Conservation (phyloP, 2,329 filamentous ascomycete species). For the Xylaria sp. region DNA sequence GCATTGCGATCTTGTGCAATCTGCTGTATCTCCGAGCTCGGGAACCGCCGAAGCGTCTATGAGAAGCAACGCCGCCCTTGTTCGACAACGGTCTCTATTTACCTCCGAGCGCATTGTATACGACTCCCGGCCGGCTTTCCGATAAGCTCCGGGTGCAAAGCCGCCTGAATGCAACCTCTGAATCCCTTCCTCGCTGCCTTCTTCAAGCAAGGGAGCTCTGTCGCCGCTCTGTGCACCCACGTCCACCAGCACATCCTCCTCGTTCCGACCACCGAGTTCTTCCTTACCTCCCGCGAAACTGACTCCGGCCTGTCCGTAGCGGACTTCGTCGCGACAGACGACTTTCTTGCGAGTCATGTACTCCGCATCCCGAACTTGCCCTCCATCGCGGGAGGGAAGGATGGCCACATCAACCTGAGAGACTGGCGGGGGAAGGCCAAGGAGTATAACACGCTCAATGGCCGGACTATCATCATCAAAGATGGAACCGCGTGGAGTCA, state of each 20-base stretch:
- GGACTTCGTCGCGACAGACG: constrained; percentile 82
- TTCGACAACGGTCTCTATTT: neutral
- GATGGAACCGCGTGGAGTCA: constrained; percentile 91
- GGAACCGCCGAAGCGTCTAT: neutral
- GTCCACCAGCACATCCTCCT: constrained; percentile 89
- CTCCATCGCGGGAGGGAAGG: constrained; percentile 49
- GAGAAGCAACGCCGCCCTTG: constrained; percentile 3
- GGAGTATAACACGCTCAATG: constrained; percentile 89
- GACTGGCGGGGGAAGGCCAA: constrained; percentile 90
- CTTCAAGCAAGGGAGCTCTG: constrained; percentile 76
- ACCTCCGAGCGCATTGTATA: constrained; percentile 1
- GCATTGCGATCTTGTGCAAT: neutral
- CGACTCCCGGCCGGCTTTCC: neutral
- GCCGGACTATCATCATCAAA: constrained; percentile 88
- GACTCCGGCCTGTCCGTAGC: constrained; percentile 72
- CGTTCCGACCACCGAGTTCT: constrained; percentile 86
- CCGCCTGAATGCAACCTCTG: constrained; percentile 86
- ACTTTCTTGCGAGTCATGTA: constrained; percentile 95
- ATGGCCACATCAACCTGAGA: constrained; percentile 59
- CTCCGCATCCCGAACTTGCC: constrained; percentile 66
- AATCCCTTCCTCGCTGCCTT: constrained; percentile 98
- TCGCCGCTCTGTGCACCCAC: constrained; percentile 85
- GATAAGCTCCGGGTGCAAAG: constrained; percentile 28
- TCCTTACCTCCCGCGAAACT: constrained; percentile 80
- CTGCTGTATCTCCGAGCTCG: constrained; percentile 1